Conservation (phyloP, 352 stramenopile species). For the Pythium rishiriense region DNA sequence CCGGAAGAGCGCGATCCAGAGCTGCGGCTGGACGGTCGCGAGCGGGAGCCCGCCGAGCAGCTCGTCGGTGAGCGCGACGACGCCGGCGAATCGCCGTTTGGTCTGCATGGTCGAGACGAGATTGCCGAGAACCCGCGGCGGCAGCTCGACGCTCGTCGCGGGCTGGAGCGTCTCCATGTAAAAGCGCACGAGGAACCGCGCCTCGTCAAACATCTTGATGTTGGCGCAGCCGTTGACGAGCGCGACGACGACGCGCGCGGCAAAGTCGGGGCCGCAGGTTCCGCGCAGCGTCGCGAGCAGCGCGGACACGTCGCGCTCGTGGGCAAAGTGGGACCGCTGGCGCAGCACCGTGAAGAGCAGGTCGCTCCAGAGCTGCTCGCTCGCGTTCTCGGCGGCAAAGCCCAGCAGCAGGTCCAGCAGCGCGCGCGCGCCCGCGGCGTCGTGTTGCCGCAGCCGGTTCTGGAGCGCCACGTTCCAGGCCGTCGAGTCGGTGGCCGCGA, state of each 20-base stretch:
- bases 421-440: constrained; percentile 46
- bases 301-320: constrained; percentile 33
- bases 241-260: constrained; percentile 43
- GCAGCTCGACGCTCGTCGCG: constrained; percentile 29
- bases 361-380: constrained; percentile 63
- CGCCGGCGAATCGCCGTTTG: constrained; percentile 31
- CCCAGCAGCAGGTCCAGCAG: constrained; percentile 51
- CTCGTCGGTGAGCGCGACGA: constrained; percentile 37
- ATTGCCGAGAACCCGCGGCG: constrained; percentile 48
- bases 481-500: constrained; percentile 48
- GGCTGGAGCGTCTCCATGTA: constrained; percentile 28
- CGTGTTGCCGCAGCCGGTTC: constrained; percentile 43
- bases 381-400: constrained; percentile 52
- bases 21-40: constrained; percentile 57
- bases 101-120: constrained; percentile 50
- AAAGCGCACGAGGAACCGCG: constrained; percentile 52
- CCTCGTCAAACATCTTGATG: constrained; percentile 53
- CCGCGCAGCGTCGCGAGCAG: constrained; percentile 39
- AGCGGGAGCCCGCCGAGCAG: constrained; percentile 39
- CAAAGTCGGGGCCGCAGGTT: constrained; percentile 44
- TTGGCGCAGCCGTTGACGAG: constrained; percentile 72
- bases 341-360: constrained; percentile 75
- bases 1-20: constrained; percentile 60
- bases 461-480: constrained; percentile 65
- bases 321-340: constrained; percentile 35